These are phyloP conservation scores for Sugiyamaella pinicola DNA, from an alignment of 1,139 yeast species.

Conservation along the genomic window DNA sequence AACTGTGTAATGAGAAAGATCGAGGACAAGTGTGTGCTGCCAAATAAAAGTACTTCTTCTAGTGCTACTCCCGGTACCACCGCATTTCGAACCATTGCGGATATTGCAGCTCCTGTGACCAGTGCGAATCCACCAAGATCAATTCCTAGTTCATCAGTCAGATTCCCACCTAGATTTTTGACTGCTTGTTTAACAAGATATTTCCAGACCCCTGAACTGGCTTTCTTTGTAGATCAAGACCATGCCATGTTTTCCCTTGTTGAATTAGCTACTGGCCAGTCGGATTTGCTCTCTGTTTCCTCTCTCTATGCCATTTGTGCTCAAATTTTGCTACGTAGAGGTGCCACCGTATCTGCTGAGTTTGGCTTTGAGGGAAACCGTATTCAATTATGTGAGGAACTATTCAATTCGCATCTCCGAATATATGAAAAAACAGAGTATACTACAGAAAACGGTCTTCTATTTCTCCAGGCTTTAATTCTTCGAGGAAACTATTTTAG, in stretches of 20 bases:
- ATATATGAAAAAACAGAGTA: conserved; percentile 4
- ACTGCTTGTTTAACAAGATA: conserved; percentile 15
- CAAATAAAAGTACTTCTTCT: background rate
- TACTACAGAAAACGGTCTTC: background rate
- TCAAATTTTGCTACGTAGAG: conserved; percentile 14
- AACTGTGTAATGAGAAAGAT: conserved; percentile 24
- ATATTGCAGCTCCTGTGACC: background rate
- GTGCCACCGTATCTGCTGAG: conserved; percentile 13
- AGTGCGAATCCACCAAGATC: background rate
- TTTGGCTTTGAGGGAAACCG: conserved; percentile 16
- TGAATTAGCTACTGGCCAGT: background rate
- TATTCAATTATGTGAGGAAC: conserved; percentile 7
- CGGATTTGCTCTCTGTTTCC: conserved; percentile 3
- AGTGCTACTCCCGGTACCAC: background rate
- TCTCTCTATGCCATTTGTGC: conserved; percentile 19
- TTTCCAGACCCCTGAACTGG: conserved; percentile 17
- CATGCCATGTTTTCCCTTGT: conserved; percentile 8
- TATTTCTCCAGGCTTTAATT: conserved; percentile 11
- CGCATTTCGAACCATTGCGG: background rate
- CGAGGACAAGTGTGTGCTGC: conserved; percentile 30
- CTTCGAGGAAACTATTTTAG: conserved; percentile 12
- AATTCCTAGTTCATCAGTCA: background rate
- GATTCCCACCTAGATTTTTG: conserved; percentile 17
- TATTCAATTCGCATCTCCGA: conserved; percentile 11
- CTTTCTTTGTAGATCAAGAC: conserved; percentile 17